A percentile compares a stretch with the other conserved stretches of the same genome.
Conservation (phyloP, 768 basidiomycete species). For the Leccinum broughii region DNA sequence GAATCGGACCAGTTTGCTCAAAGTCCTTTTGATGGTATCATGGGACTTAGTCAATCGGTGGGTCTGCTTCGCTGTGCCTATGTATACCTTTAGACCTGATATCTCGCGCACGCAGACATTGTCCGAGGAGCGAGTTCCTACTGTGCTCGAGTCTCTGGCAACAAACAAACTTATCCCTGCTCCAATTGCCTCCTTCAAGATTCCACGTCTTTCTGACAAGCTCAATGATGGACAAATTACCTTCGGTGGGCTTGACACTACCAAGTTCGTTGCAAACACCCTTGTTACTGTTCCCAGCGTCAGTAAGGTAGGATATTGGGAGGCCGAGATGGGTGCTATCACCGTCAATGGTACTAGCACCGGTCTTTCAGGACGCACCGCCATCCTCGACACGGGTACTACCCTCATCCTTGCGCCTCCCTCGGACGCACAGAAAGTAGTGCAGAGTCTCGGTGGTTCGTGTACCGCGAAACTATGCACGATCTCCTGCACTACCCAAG, state of each 20-base stretch:
- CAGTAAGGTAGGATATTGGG: slow-evolving; percentile 77
- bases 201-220: slow-evolving; percentile 69
- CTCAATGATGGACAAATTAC: slow-evolving; percentile 74
- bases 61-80: slow-evolving; percentile 26
- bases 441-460: slow-evolving; percentile 57
- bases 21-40: slow-evolving; percentile 67
- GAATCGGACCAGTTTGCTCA: slow-evolving; percentile 66
- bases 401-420: slow-evolving; percentile 44
- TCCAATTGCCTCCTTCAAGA: slow-evolving; percentile 78
- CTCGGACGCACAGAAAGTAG: slow-evolving; percentile 55
- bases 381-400: slow-evolving; percentile 60
- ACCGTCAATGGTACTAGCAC: slow-evolving; percentile 56
- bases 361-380: slow-evolving; percentile 60
- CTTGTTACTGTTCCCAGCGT: slow-evolving; percentile 63
- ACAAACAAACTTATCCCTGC: slow-evolving; percentile 53
- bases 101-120: slow-evolving; percentile 43
- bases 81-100: background rate
- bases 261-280: slow-evolving; percentile 64
- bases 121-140: slow-evolving; percentile 62
- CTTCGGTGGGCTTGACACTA: slow-evolving; percentile 71
- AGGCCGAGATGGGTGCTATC: slow-evolving; percentile 59
- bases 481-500: slow-evolving; percentile 63
- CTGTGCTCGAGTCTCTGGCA: slow-evolving; percentile 73
- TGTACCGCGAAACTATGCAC: slow-evolving; percentile 53
- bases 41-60: slow-evolving; percentile 76